Evolutionary conservation across 306 rosid genomes (phyloP).

Genomic region (Sindora glabra): DNA sequence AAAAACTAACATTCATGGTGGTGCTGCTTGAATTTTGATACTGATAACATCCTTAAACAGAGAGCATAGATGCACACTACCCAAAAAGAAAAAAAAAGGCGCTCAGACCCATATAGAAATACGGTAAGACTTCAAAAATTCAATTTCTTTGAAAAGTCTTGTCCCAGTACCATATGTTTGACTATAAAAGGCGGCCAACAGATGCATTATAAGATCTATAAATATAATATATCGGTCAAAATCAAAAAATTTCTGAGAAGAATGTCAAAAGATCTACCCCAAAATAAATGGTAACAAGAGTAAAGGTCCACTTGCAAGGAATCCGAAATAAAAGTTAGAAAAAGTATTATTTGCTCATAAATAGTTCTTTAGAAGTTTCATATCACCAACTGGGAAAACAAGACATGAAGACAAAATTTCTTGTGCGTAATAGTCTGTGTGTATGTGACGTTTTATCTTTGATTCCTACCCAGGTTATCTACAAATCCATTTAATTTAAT

Average conservation of each 20-base stretch:
- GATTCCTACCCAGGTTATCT: neutral
- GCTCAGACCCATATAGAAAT: conserved; percentile 8
- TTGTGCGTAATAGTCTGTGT: neutral
- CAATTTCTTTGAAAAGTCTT: neutral
- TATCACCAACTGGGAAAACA: too few relatives aligned
- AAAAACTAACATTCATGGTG: conserved; percentile 7
- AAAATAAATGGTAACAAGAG: conserved; percentile 62
- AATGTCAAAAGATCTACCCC: conserved; percentile 42
- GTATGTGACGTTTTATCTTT: neutral
- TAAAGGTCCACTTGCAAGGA: conserved; percentile 71
- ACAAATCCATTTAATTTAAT: neutral
- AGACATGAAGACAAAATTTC: neutral
- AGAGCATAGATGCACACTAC: conserved; percentile 59
- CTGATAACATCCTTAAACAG: conserved; percentile 52
- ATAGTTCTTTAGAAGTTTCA: too few relatives aligned
- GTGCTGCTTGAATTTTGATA: conserved; percentile 22
- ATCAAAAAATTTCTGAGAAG: conserved; percentile 4
- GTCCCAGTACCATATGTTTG: neutral
- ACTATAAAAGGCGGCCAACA: neutral
- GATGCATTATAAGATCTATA: neutral
- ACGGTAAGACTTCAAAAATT: neutral
- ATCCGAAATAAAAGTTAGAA: conserved; percentile 21
- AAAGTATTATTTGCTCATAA: too few relatives aligned
- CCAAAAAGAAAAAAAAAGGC: conserved; percentile 31
- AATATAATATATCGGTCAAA: neutral